Evolutionary conservation across 2,329 filamentous ascomycete species (phyloP).

Genomic region (Penicillium paneum): DNA sequence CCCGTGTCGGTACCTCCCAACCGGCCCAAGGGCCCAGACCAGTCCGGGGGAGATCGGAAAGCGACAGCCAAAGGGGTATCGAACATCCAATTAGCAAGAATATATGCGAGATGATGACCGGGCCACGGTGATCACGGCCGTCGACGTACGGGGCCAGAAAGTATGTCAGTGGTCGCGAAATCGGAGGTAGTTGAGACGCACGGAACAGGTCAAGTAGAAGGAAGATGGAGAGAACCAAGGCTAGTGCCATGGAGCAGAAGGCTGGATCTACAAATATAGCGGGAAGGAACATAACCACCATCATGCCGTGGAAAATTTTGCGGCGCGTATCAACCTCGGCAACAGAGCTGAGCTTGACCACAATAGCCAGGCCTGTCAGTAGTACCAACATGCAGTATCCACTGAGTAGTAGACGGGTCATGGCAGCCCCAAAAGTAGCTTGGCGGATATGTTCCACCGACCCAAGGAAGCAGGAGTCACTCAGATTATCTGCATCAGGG

Average conservation of each 20-base stretch:
- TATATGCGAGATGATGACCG: conserved; percentile 93
- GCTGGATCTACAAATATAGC: conserved; percentile 81
- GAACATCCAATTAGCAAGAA: conserved; percentile 94
- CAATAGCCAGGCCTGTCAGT: conserved; percentile 65
- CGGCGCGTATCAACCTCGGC: conserved; percentile 93
- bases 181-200: conserved; percentile 84
- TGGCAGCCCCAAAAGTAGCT: conserved; percentile 67
- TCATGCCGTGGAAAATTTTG: conserved; percentile 98
- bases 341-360: conserved; percentile 69
- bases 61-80: conserved; percentile 85
- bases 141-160: conserved; percentile 95
- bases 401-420: conserved; percentile 72
- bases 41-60: conserved; percentile 64
- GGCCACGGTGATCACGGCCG: conserved; percentile 84
- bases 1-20: conserved; percentile 72
- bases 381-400: conserved; percentile 73
- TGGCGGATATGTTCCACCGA: conserved; percentile 66
- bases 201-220: conserved; percentile 83
- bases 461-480: conserved; percentile 50
- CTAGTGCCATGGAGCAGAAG: conserved; percentile 76
- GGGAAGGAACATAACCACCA: conserved; percentile 92
- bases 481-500: conserved; percentile 29
- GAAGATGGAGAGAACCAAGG: conserved; percentile 76
- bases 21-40: conserved; percentile 58
- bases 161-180: conserved; percentile 77